Conservation (phyloP, 139 green algal species). For the Auxenochlorella pyrenoidosa region DNA sequence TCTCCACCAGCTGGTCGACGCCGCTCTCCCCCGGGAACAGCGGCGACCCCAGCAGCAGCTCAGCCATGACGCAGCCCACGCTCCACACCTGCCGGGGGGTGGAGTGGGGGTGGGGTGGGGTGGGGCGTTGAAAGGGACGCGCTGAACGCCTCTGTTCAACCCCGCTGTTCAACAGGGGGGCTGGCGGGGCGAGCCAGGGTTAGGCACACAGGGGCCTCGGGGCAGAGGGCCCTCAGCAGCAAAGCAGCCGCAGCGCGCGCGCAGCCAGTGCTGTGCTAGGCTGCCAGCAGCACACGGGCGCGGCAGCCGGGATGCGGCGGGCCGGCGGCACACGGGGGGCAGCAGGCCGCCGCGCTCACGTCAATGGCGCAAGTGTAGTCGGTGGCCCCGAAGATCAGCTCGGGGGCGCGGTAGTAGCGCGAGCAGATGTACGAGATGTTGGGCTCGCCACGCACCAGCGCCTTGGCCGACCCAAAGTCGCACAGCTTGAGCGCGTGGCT, state of each 20-base stretch:
- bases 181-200: no score
- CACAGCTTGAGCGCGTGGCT: slow-evolving; percentile 97
- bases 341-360: slow-evolving; percentile 51
- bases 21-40: slow-evolving; percentile 94
- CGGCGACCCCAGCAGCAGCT: slow-evolving; percentile 95
- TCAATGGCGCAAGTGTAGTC: slow-evolving; percentile 99
- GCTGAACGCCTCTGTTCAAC: no score
- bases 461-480: slow-evolving; percentile 99
- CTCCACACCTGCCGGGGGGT: slow-evolving; percentile 89
- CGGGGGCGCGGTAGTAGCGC: slow-evolving; percentile 94
- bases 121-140: no score
- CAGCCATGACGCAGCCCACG: slow-evolving; percentile 97
- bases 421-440: slow-evolving; percentile 99
- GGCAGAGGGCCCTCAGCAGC: no score
- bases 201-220: no score
- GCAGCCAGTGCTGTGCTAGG: no score
- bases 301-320: no score
- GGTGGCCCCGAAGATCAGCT: slow-evolving; percentile 99
- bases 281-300: no score
- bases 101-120: not conserved
- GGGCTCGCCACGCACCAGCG: slow-evolving; percentile 90
- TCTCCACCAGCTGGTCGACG: slow-evolving; percentile 99
- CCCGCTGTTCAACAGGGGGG: no score
- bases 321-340: no score
- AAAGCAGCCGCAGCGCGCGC: no score